Percentiles rank a stretch among this genome's conserved stretches.
Evolutionary conservation across 345 rosid genomes (phyloP).

Genomic region (Chamaenerion angustifolium): DNA sequence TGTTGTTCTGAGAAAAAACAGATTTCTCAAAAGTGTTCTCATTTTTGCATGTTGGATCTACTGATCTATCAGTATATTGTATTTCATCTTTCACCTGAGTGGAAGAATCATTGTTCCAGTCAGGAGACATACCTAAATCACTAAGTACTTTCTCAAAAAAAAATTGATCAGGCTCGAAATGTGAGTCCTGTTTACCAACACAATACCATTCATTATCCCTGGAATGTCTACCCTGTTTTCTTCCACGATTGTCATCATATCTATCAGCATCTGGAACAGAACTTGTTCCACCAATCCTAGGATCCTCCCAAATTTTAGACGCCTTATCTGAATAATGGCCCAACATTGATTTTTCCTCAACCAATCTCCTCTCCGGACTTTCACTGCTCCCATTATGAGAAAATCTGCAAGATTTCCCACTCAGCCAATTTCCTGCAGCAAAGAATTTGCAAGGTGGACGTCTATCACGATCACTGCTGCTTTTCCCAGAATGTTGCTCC

Average conservation of each 20-base stretch:
- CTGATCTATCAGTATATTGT: constrained; percentile 18
- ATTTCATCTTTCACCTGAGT: constrained; percentile 24
- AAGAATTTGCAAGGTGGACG: constrained; percentile 43
- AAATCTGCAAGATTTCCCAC: constrained; percentile 68
- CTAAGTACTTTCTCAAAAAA: constrained; percentile 42
- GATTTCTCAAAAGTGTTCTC: not conserved
- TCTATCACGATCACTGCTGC: no score
- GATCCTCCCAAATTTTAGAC: constrained; percentile 20
- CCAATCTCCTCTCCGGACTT: constrained; percentile 46
- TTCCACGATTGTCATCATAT: constrained; percentile 6
- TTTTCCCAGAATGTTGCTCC: constrained; percentile 16
- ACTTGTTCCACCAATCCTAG: constrained; percentile 22
- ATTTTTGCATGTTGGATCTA: constrained; percentile 10
- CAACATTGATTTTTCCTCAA: constrained; percentile 13
- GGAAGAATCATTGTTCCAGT: constrained; percentile 51
- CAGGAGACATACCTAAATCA: constrained; percentile 76
- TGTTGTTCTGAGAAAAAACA: constrained; percentile 1
- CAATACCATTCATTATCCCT: no score
- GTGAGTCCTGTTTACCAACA: no score
- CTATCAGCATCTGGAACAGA: constrained; percentile 3
- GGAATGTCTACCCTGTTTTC: constrained; percentile 4
- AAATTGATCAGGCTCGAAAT: constrained; percentile 14
- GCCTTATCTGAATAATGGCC: no score
- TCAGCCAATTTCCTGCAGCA: constrained; percentile 75
- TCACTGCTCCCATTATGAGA: constrained; percentile 36